Conservation (phyloP, 225 moss, liverwort and hornwort genomes). For the Ulota crispa region DNA sequence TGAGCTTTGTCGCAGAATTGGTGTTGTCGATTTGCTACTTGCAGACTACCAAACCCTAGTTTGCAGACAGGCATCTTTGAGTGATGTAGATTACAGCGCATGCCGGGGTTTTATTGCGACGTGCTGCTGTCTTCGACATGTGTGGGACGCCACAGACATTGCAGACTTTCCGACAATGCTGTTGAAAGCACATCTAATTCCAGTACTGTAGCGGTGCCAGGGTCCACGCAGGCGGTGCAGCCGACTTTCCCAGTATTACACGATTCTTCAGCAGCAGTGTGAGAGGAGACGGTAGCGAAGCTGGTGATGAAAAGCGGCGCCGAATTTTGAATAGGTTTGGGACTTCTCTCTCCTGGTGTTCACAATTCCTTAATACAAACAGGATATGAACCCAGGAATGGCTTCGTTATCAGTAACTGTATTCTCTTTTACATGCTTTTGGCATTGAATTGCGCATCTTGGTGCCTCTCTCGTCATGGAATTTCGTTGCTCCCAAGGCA, state of each 20-base stretch:
- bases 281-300: constrained; percentile 26
- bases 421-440: background rate
- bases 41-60: constrained; percentile 8
- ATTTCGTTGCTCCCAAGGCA: background rate
- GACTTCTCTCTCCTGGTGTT: constrained; percentile 1
- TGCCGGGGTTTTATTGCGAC: background rate
- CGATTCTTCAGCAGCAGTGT: constrained; percentile 36
- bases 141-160: background rate
- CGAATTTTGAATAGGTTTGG: constrained; percentile 48
- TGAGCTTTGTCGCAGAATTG: background rate
- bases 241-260: constrained; percentile 10
- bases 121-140: background rate
- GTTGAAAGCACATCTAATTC: constrained; percentile 6
- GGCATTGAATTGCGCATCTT: background rate
- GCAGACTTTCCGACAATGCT: background rate
- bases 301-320: constrained; percentile 34
- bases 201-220: constrained; percentile 23
- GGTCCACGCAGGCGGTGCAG: constrained; percentile 27
- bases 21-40: constrained; percentile 5
- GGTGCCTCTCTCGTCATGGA: background rate
- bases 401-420: background rate
- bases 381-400: background rate
- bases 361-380: background rate
- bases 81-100: background rate
- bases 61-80: background rate